Conservation (phyloP, 2,329 filamentous ascomycete species). For the Dothideomycetes sp. region DNA sequence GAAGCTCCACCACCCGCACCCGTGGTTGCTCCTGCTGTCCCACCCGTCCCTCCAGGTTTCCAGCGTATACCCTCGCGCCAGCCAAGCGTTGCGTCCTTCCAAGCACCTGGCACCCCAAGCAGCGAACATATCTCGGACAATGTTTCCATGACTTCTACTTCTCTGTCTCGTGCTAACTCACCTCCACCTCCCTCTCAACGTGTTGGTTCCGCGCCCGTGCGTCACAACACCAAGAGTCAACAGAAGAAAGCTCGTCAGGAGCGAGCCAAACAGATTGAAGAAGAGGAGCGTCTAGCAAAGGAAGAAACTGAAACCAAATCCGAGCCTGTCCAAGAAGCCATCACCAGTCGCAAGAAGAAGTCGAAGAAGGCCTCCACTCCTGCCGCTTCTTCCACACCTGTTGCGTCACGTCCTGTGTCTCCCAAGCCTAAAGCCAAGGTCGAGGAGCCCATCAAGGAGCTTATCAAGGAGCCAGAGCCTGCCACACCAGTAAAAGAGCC, state of each 20-base stretch:
- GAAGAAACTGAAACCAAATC: constrained; percentile 29
- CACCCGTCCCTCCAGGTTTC: constrained; percentile 23
- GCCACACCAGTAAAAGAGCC: constrained; percentile 18
- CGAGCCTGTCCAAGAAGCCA: constrained; percentile 55
- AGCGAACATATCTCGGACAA: constrained; percentile 72
- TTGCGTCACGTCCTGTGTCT: constrained; percentile 7
- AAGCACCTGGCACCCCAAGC: constrained; percentile 61
- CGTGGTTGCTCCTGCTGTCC: constrained; percentile 29
- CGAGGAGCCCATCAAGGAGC: constrained; percentile 16
- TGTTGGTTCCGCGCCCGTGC: constrained; percentile 59
- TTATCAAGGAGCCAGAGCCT: constrained; percentile 12
- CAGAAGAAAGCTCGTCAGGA: constrained; percentile 57
- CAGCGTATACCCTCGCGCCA: constrained; percentile 40
- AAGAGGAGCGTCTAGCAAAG: constrained; percentile 42
- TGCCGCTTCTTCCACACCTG: constrained; percentile 1
- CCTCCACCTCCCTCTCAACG: constrained; percentile 45
- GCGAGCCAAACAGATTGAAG: constrained; percentile 36
- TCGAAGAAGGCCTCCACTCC: constrained; percentile 52
- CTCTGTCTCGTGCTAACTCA: constrained; percentile 62
- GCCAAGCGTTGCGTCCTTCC: constrained; percentile 47
- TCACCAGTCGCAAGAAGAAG: constrained; percentile 75
- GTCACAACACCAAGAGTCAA: constrained; percentile 66
- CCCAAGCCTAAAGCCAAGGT: constrained; percentile 17
- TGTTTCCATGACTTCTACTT: constrained; percentile 63
- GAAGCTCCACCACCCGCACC: constrained; percentile 42